phyloP scores from a whole-genome alignment of 2,329 filamentous ascomycete species.

The Trichothecium roseum region DNA sequence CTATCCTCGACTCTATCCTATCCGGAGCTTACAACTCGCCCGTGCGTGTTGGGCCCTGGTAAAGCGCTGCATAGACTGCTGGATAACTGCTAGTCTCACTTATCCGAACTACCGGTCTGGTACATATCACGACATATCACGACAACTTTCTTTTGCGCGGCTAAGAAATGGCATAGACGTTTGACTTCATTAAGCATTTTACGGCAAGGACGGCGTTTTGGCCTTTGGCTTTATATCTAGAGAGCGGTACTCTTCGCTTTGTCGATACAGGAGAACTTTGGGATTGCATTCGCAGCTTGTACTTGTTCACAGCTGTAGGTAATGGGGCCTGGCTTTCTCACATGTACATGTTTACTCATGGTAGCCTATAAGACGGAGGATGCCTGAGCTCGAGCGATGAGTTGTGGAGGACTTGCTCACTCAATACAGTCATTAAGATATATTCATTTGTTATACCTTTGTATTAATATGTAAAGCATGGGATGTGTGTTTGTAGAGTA shows the following conservation, averaged over 20 bases:
- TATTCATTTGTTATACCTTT: background rate
- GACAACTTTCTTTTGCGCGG: conserved; percentile 19
- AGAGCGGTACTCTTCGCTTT: conserved; percentile 16
- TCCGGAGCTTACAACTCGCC: conserved; percentile 49
- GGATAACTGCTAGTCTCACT: background rate
- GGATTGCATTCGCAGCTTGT: background rate
- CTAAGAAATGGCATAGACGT: conserved; percentile 24
- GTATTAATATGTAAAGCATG: background rate
- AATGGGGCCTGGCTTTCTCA: background rate
- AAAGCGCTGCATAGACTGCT: conserved; percentile 11
- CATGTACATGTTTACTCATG: too few relatives aligned
- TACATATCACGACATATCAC: conserved; percentile 16
- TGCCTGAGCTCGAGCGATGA: background rate
- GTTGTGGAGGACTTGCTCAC: background rate
- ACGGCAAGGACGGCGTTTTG: conserved; percentile 21
- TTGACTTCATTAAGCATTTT: conserved; percentile 12
- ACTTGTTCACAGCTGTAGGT: background rate
- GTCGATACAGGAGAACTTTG: conserved; percentile 1
- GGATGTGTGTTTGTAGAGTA: too few relatives aligned
- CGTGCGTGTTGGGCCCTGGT: conserved; percentile 54
- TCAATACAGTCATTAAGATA: background rate
- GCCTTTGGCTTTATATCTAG: conserved; percentile 10
- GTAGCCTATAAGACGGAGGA: too few relatives aligned
- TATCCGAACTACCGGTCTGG: conserved; percentile 11
- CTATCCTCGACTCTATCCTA: conserved; percentile 52